Evolutionary conservation across 192 early-diverging fungal genomes (phyloP).

Genomic region (Backusella morwellensis): DNA sequence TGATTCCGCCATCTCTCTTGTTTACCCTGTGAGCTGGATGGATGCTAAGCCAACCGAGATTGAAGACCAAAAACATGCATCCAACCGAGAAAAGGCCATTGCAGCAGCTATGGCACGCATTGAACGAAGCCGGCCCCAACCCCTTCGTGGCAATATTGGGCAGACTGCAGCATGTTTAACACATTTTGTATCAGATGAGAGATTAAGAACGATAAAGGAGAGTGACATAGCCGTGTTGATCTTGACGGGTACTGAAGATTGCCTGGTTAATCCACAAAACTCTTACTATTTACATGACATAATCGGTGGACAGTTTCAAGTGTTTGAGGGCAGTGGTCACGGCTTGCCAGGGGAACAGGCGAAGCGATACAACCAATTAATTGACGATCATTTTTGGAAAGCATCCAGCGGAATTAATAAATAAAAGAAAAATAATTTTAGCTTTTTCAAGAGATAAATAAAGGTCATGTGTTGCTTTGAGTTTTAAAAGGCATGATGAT

Average conservation of each 20-base stretch:
- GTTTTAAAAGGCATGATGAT: constrained; percentile 4
- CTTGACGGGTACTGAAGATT: constrained; percentile 37
- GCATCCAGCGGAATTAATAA: not conserved
- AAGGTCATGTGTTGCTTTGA: not conserved
- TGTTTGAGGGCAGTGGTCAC: constrained; percentile 41
- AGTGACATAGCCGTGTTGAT: constrained; percentile 27
- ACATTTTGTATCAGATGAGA: constrained; percentile 35
- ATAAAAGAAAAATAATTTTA: not conserved
- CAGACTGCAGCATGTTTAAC: constrained; percentile 32
- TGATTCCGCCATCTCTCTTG: constrained; percentile 30
- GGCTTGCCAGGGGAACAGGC: constrained; percentile 30
- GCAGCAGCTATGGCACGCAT: not conserved
- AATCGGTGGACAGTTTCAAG: constrained; percentile 23
- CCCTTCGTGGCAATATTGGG: constrained; percentile 34
- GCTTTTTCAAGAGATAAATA: not conserved
- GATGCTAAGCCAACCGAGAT: constrained; percentile 22
- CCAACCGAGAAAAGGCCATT: constrained; percentile 25
- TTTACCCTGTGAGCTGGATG: constrained; percentile 42
- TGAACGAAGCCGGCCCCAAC: constrained; percentile 6
- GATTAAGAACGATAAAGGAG: constrained; percentile 21
- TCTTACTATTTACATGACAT: constrained; percentile 28
- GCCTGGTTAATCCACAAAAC: constrained; percentile 33
- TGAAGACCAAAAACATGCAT: constrained; percentile 5
- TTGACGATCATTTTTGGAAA: constrained; percentile 33
- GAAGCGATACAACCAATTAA: constrained; percentile 31